phyloP scores from a whole-genome alignment of 2,329 filamentous ascomycete genomes.

The Xylariaceae sp. region DNA sequence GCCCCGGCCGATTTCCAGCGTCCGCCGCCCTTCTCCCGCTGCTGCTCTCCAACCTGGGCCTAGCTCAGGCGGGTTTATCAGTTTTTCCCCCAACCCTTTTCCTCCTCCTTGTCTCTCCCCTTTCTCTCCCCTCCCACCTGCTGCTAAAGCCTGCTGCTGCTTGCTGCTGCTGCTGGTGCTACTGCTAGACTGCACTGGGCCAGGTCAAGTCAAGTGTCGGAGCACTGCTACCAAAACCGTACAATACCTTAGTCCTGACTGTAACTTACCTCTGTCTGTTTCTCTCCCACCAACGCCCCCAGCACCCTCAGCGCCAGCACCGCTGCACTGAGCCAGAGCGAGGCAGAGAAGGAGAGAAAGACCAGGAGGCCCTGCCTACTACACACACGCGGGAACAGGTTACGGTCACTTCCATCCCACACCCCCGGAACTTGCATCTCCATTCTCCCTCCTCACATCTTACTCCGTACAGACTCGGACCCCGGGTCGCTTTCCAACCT shows the following conservation, averaged over 20 bases:
- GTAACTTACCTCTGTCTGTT: too few species aligned
- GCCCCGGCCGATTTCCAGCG: not conserved
- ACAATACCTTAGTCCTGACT: too few species aligned
- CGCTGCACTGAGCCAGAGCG: too few species aligned
- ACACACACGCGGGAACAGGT: too few species aligned
- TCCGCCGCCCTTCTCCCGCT: not conserved
- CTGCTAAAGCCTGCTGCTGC: constrained; percentile 4
- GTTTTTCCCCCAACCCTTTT: not conserved
- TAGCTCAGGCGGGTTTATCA: not conserved
- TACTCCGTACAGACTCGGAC: constrained; percentile 18
- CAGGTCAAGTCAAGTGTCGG: too few species aligned
- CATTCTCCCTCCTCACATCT: constrained; percentile 11
- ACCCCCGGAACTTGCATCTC: not conserved
- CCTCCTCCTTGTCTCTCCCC: not conserved
- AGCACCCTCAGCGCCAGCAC: too few species aligned
- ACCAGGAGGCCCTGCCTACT: too few species aligned
- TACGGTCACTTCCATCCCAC: too few species aligned
- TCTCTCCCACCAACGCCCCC: too few species aligned
- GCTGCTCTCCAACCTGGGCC: not conserved
- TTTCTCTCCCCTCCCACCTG: constrained; percentile 1
- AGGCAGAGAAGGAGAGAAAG: too few species aligned
- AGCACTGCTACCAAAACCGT: too few species aligned
- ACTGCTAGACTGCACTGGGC: constrained; percentile 1
- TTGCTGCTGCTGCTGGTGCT: constrained; percentile 1
- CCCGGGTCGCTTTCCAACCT: constrained; percentile 25